phyloP scores from a whole-genome alignment of 768 basidiomycete genomes.

The Trametes cubensis region DNA sequence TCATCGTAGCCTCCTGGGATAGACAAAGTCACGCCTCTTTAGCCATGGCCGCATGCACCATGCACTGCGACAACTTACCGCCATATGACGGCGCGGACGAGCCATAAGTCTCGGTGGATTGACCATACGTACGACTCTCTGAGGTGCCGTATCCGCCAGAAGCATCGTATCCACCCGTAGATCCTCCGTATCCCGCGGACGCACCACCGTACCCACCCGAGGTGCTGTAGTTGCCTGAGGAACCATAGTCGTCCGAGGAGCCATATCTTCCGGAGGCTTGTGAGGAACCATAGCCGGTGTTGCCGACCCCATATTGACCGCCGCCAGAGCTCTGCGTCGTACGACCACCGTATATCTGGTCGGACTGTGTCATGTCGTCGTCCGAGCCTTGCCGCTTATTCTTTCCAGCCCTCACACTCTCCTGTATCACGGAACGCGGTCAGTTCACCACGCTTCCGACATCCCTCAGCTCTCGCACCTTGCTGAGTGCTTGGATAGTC shows the following conservation, averaged over 20 bases:
- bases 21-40: not conserved
- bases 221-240: constrained; percentile 3
- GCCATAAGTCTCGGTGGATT: constrained; percentile 10
- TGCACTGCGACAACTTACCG: not conserved
- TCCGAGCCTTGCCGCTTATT: constrained; percentile 61
- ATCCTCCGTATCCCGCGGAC: constrained; percentile 1
- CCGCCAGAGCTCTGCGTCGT: constrained; percentile 11
- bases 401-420: constrained; percentile 55
- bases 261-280: constrained; percentile 8
- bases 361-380: constrained; percentile 29
- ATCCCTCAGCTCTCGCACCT: constrained; percentile 39
- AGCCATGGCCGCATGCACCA: too few species aligned
- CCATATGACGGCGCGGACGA: constrained; percentile 14
- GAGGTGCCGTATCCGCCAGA: constrained; percentile 10
- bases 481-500: constrained; percentile 53
- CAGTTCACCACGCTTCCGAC: not conserved
- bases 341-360: constrained; percentile 26
- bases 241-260: not conserved
- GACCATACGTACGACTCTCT: constrained; percentile 5
- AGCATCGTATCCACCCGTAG: constrained; percentile 2
- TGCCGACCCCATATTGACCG: constrained; percentile 6
- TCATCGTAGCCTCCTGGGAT: constrained; percentile 1
- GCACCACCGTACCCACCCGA: constrained; percentile 13
- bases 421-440: constrained; percentile 35
- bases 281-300: constrained; percentile 10